Evolutionary conservation across 1,139 yeast genomes (phyloP).

Genomic region (Zhuliangozyma blackwelliae): DNA sequence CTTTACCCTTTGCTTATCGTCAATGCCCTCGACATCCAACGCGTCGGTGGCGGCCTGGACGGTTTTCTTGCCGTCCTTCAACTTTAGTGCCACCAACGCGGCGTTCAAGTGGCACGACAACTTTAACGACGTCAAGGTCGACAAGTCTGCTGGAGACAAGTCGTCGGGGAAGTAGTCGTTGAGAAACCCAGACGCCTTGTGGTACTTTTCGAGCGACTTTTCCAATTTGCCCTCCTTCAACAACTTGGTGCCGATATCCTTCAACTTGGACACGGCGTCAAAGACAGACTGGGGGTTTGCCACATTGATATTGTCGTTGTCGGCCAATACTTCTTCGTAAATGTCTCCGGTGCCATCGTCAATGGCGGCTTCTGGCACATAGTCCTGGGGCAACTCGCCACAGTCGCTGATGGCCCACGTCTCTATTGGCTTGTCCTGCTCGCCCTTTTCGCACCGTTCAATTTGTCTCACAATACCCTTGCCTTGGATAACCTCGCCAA

Average conservation of each 20-base stretch:
- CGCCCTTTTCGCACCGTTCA: constrained; percentile 65
- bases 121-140: constrained; percentile 49
- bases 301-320: constrained; percentile 63
- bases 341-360: constrained; percentile 85
- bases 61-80: constrained; percentile 53
- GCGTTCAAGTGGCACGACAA: constrained; percentile 65
- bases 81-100: constrained; percentile 69
- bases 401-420: constrained; percentile 72
- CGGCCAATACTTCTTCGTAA: constrained; percentile 73
- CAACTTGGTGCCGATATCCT: constrained; percentile 71
- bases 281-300: constrained; percentile 60
- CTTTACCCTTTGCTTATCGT: constrained; percentile 70
- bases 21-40: constrained; percentile 56
- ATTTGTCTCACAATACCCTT: constrained; percentile 74
- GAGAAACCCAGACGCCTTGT: constrained; percentile 64
- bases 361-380: constrained; percentile 32
- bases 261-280: constrained; percentile 61
- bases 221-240: constrained; percentile 62
- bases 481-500: constrained; percentile 84
- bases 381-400: constrained; percentile 69
- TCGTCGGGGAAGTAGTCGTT: constrained; percentile 75
- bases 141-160: constrained; percentile 50
- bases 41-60: constrained; percentile 64
- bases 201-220: constrained; percentile 62
- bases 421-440: constrained; percentile 58